phyloP scores from a whole-genome alignment of 371 early-diverging fungal genomes.

The Mortierella sp. region DNA sequence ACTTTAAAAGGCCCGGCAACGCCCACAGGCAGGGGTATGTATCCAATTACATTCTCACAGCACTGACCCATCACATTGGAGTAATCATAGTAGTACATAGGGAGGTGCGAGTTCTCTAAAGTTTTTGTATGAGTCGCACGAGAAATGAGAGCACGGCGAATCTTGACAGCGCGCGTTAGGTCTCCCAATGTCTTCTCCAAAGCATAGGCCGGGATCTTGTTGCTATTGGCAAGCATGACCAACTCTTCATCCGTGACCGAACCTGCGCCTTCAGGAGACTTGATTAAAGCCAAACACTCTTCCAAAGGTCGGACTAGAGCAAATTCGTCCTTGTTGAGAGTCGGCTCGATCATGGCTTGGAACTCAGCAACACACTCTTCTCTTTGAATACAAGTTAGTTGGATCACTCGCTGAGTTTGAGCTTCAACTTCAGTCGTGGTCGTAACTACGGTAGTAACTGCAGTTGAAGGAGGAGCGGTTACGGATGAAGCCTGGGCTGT shows the following conservation, averaged over 20 bases:
- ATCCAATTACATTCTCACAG: conserved; percentile 98
- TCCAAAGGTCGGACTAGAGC: conserved; percentile 70
- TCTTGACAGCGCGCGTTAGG: conserved; percentile 84
- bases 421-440: conserved; percentile 53
- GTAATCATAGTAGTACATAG: conserved; percentile 89
- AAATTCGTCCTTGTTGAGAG: conserved; percentile 34
- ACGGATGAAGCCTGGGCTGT: conserved; percentile 1
- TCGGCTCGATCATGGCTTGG: conserved; percentile 37
- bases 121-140: conserved; percentile 76
- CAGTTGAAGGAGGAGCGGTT: conserved; percentile 26
- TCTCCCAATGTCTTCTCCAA: conserved; percentile 86
- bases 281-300: conserved; percentile 71
- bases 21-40: conserved; percentile 95
- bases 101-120: conserved; percentile 76
- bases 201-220: conserved; percentile 85
- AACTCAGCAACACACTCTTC: conserved; percentile 44
- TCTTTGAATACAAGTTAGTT: conserved; percentile 35
- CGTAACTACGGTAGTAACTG: conserved; percentile 51
- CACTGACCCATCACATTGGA: conserved; percentile 91
- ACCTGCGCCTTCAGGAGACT: conserved; percentile 60
- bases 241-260: conserved; percentile 81
- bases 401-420: conserved; percentile 22
- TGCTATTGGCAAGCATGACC: conserved; percentile 75
- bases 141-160: conserved; percentile 85
- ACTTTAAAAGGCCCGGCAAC: conserved; percentile 90